Base-by-base conservation (phyloP, 2,329 filamentous ascomycete species). In the Pseudogymnoascus verrucosus region DNA sequence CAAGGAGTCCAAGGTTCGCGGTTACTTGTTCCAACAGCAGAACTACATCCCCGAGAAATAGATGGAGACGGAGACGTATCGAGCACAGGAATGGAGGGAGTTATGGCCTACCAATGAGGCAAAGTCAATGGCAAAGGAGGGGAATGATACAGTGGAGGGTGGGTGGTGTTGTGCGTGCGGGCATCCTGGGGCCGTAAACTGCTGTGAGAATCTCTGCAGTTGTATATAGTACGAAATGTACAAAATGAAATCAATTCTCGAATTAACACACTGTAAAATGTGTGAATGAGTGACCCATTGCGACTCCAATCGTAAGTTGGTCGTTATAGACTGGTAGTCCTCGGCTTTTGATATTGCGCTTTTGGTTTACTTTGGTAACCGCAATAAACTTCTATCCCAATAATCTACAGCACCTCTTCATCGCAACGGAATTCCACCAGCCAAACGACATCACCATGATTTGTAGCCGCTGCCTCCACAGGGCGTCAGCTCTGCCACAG, bases 21-120 rank as follows among this genome's bases (percentile, higher is more conserved):
- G 90, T 65, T 91, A 90, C 76, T 79, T 91, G 68, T 92, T 91
- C 71, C 79, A 91, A 73, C 89, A 93, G 78, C 87, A 89, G 74
- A 91, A 92, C 79, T 90, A 90, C 76, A 74, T 87, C 65, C 76
- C 79, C 62, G 82, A 87, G 78, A 57, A 69, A 62, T 68, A 70
- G 63, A 60, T 44, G 62, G 34, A 31, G 37, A 59, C 39, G 54
- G 21, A 54, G n/a, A 31, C 34, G 42, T n/a, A 36, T 51, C 23
- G 51, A 60, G 39, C 62, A 42, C 57, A 37, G n/a, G 19, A 4
- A 40, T 40, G 36, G 21, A 12, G 19, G n/a, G 51, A 34, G n/a
- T 57, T 57, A 34, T 34, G 28, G 16, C 26, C 51, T 57, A 57
- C 28, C 28, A 57, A 34, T 57, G 51, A 34, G 51, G n/a, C 51